Percentiles rank a stretch among this genome's conserved stretches.
phyloP scores from a whole-genome alignment of 148 eudicot genomes.

The Rhododendron vialii region DNA sequence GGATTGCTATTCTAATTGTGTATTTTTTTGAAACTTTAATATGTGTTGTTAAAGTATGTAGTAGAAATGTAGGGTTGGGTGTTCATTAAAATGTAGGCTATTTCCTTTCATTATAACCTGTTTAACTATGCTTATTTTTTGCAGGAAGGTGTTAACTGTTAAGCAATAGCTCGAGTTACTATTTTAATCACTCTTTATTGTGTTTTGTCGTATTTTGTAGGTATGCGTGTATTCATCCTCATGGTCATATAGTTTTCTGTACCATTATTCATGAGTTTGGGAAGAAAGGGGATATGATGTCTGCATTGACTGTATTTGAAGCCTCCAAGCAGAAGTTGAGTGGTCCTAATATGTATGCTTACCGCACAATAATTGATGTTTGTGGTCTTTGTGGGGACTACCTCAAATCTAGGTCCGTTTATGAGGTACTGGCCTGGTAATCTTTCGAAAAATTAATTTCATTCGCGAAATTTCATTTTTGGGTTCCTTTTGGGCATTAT shows the following conservation, averaged over 20 bases:
- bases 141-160: background rate
- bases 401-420: slow-evolving; percentile 72
- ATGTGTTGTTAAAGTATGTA: background rate
- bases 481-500: background rate
- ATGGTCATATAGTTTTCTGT: slow-evolving; percentile 54
- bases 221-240: slow-evolving; percentile 67
- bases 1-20: background rate
- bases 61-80: background rate
- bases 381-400: slow-evolving; percentile 86
- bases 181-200: background rate
- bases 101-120: background rate
- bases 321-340: slow-evolving; percentile 57
- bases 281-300: slow-evolving; percentile 63
- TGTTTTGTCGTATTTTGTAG: slow-evolving; percentile 32
- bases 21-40: background rate
- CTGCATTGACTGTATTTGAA: slow-evolving; percentile 75
- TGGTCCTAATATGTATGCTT: slow-evolving; percentile 74
- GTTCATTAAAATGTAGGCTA: background rate
- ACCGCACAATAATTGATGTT: slow-evolving; percentile 85
- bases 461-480: no score
- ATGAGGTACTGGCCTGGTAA: slow-evolving; percentile 57
- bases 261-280: slow-evolving; percentile 76
- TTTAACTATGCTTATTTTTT: background rate
- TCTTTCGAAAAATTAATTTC: background rate
- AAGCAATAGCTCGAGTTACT: background rate